Base-by-base conservation (phyloP, 768 basidiomycete genomes). In the Tulasnella sp. region DNA sequence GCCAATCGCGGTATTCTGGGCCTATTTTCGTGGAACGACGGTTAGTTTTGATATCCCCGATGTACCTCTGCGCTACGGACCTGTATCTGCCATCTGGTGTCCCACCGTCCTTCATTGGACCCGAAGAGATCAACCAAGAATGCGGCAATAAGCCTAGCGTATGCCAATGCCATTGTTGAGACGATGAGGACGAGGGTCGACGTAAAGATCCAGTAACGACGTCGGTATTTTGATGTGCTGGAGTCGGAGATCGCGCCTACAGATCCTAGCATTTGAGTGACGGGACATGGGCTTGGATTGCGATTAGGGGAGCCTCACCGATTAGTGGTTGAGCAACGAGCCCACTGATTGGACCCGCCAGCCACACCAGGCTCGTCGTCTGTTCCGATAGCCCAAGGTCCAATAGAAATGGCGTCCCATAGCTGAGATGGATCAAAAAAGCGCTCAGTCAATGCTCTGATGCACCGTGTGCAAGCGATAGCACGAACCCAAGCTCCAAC, bases 241-340 rank as follows among this genome's bases (percentile, higher is more conserved):
- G 90, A 85, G 72, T 99, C 96, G 17, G 95, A 98, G 68, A 99
- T 82, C 11, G 96, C 94, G 63, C 93, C 91, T 94, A 63, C 21
- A 26, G 4, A 26, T 19, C 21, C 19, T 52, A 51, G 29, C 1
- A 56, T 56, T 56, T 24, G 44, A 62, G 13, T 47, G 5, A 23
- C 24, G 32, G 3, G 30, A 44, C 11, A 34, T 32, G 34, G 41
- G 29, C 29, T 38, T 15, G 17, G 11, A 15, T 23, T 15, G 32
- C 15, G 7, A 17, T 27, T 34, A 41, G 19, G 27, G 43, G 4
- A 58, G 38, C 47, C 77, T 62, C 65, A 90, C 95, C 96, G 66
- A 99, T 96, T 58, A 98, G 77, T n/a, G 96, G 96, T 70, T 99
- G 96, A 3, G 93, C 93, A 52, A 99, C 75, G 48, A 99, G 76